Percentiles rank a stretch among this genome's conserved stretches.
phyloP scores from a whole-genome alignment of 352 stramenopile species.

The Pythium dissimile region DNA sequence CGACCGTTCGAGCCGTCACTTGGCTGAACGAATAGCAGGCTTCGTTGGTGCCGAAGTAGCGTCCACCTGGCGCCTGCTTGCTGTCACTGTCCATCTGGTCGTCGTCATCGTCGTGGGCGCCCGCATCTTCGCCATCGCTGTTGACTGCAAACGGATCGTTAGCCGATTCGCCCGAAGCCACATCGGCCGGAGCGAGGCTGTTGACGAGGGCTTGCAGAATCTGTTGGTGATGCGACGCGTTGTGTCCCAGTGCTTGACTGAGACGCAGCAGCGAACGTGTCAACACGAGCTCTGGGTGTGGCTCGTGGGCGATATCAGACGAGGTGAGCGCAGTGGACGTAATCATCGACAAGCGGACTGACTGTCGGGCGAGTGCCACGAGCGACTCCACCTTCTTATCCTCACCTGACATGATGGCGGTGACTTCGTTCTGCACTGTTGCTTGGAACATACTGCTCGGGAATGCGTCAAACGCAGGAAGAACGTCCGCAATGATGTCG shows the following conservation, averaged over 20 bases:
- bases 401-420: constrained; percentile 33
- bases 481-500: constrained; percentile 48
- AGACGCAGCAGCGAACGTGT: constrained; percentile 52
- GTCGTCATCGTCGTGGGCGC: constrained; percentile 32
- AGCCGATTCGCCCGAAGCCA: constrained; percentile 6
- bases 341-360: constrained; percentile 43
- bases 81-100: constrained; percentile 30
- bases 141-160: constrained; percentile 20
- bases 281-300: constrained; percentile 40
- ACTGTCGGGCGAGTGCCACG: constrained; percentile 58
- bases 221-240: constrained; percentile 44
- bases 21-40: constrained; percentile 61
- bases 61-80: background rate
- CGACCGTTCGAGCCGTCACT: constrained; percentile 50
- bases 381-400: constrained; percentile 73
- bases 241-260: constrained; percentile 51
- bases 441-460: constrained; percentile 54
- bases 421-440: constrained; percentile 58
- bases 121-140: constrained; percentile 29
- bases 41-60: constrained; percentile 48
- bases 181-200: constrained; percentile 50
- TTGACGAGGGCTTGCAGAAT: constrained; percentile 58
- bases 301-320: background rate
- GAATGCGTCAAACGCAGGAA: constrained; percentile 66
- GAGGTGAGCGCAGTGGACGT: background rate